Conservation (phyloP, 768 basidiomycete species). For the Boletus coccyginus region DNA sequence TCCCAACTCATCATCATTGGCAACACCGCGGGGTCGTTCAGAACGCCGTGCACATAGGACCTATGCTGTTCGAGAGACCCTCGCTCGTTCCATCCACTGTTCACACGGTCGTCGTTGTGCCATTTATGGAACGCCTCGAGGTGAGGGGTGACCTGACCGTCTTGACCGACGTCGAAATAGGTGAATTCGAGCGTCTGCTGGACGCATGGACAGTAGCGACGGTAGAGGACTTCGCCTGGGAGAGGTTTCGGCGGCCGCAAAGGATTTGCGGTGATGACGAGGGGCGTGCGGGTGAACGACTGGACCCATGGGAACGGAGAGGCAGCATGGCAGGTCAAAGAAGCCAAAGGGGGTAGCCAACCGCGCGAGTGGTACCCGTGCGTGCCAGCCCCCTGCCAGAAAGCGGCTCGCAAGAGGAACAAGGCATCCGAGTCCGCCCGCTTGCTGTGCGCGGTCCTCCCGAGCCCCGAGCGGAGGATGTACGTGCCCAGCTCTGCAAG, state of each 20-base stretch:
- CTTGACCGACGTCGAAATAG: constrained; percentile 25
- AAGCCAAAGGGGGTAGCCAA: constrained; percentile 35
- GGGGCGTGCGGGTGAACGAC: constrained; percentile 43
- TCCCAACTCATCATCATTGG: constrained; percentile 50
- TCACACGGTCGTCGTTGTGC: constrained; percentile 50
- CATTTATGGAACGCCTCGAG: constrained; percentile 45
- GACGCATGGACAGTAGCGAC: constrained; percentile 33
- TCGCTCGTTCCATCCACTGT: constrained; percentile 43
- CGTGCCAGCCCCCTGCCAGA: constrained; percentile 52
- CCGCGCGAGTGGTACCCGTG: constrained; percentile 28
- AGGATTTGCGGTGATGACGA: constrained; percentile 51
- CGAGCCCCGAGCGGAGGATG: constrained; percentile 39
- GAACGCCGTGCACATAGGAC: constrained; percentile 35
- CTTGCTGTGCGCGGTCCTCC: constrained; percentile 7
- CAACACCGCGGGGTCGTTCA: constrained; percentile 39
- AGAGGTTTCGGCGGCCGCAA: constrained; percentile 47
- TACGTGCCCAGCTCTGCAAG: constrained; percentile 34
- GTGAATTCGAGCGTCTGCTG: constrained; percentile 31
- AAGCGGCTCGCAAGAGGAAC: constrained; percentile 41
- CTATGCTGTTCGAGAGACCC: constrained; percentile 44
- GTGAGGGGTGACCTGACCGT: constrained; percentile 25
- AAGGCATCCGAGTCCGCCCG: constrained; percentile 8
- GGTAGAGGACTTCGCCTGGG: constrained; percentile 41
- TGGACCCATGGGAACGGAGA: constrained; percentile 36
- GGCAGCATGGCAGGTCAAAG: constrained; percentile 19